These are phyloP conservation scores for Coemansia sp. DNA, from an alignment of 192 early-diverging fungal species.

Conservation along the genomic window DNA sequence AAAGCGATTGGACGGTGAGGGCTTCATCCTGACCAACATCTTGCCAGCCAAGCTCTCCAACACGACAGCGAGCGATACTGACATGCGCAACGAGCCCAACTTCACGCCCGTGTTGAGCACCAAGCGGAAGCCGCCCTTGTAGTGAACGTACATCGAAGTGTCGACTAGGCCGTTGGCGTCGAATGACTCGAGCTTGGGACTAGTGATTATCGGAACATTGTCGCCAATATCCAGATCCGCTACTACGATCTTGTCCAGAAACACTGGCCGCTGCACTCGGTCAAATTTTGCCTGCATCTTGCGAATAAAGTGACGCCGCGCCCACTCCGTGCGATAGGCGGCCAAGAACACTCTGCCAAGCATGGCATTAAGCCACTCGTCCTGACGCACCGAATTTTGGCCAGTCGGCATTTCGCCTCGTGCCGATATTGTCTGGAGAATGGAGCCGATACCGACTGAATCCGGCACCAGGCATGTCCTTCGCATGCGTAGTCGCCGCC, in stretches of 20 bases:
- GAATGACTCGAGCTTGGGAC: conserved; percentile 70
- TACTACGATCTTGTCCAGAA: conserved; percentile 80
- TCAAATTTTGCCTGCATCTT: conserved; percentile 65
- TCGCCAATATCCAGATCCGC: conserved; percentile 75
- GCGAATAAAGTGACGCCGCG: conserved; percentile 62
- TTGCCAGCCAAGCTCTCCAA: conserved; percentile 73
- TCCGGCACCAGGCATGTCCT: conserved; percentile 43
- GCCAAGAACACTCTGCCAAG: conserved; percentile 79
- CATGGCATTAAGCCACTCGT: conserved; percentile 84
- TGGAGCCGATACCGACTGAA: conserved; percentile 20
- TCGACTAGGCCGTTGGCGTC: conserved; percentile 71
- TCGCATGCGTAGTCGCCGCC: conserved; percentile 27
- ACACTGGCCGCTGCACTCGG: conserved; percentile 62
- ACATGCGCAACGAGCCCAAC: conserved; percentile 68
- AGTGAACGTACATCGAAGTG: conserved; percentile 74
- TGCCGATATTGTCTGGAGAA: conserved; percentile 33
- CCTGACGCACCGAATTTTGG: conserved; percentile 49
- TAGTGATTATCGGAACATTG: conserved; percentile 73
- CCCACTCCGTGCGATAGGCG: conserved; percentile 61
- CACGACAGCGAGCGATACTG: conserved; percentile 74
- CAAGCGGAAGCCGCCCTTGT: conserved; percentile 72
- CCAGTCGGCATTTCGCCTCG: conserved; percentile 29
- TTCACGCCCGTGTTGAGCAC: conserved; percentile 70
- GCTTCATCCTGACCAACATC: conserved; percentile 73
- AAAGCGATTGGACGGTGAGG: conserved; percentile 75